A percentile compares a stretch with the other conserved stretches of the same genome.
These are phyloP conservation scores for Calonectria fujianensis DNA, from an alignment of 2,329 filamentous ascomycete species.

Conservation along the genomic window DNA sequence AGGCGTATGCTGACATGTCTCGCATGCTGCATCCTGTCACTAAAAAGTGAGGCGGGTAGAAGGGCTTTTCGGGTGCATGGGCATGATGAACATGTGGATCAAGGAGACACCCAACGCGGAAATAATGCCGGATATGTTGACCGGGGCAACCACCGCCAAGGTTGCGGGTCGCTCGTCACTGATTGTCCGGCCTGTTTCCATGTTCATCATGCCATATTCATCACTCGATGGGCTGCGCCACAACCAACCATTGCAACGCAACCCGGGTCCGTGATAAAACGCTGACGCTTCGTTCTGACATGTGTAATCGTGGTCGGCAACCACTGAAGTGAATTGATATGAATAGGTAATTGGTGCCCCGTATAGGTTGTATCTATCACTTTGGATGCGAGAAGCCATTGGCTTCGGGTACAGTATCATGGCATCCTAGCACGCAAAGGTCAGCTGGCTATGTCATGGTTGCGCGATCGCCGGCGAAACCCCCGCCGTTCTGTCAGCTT, in stretches of 20 bases:
- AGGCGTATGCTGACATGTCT: neutral
- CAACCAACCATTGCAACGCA: conserved; percentile 10
- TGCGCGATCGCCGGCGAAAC: neutral
- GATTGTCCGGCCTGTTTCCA: neutral
- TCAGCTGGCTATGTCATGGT: neutral
- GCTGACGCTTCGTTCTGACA: neutral
- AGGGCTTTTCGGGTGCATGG: neutral
- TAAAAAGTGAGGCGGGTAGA: neutral
- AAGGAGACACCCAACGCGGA: neutral
- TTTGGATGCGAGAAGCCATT: neutral
- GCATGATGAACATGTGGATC: conserved; percentile 1
- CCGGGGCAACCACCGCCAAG: neutral
- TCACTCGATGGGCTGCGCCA: conserved; percentile 17
- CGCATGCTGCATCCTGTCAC: neutral
- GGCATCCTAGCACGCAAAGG: neutral
- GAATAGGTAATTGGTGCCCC: neutral
- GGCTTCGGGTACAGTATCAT: neutral
- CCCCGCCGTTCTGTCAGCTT: neutral
- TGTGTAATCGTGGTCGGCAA: neutral
- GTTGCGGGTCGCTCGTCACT: neutral
- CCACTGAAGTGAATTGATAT: neutral
- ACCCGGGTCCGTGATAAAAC: neutral
- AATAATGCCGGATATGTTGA: conserved; percentile 16
- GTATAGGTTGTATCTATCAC: neutral
- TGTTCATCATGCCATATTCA: neutral